phyloP scores from a whole-genome alignment of 345 rosid genomes.

The Trapa bicornis region DNA sequence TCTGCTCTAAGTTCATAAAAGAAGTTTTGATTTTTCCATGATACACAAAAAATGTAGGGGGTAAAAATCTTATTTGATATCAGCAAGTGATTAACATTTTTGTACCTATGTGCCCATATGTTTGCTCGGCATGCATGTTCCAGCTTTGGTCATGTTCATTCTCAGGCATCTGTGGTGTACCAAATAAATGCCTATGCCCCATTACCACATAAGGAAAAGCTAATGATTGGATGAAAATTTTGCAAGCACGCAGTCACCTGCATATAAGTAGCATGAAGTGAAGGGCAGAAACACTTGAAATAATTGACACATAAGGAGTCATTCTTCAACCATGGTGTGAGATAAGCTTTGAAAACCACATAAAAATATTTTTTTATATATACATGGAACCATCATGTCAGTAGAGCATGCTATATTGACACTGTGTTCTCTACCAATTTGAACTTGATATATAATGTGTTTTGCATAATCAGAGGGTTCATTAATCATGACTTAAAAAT shows the following conservation, averaged over 20 bases:
- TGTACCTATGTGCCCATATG: slow-evolving; percentile 39
- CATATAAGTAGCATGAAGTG: neutral
- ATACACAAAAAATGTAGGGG: neutral
- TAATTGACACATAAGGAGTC: neutral
- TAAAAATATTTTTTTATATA: neutral
- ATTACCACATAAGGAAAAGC: slow-evolving; percentile 18
- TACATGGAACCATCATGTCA: neutral
- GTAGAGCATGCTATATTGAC: neutral
- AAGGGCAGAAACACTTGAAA: neutral
- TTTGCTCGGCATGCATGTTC: slow-evolving; percentile 53
- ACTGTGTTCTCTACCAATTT: neutral
- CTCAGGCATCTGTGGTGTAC: slow-evolving; percentile 40
- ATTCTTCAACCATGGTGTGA: neutral
- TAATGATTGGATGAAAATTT: neutral
- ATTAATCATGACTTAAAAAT: neutral
- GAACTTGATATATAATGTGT: neutral
- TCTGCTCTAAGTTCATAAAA: neutral
- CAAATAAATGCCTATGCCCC: slow-evolving; percentile 59
- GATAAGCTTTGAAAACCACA: too few relatives aligned
- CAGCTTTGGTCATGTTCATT: slow-evolving; percentile 54
- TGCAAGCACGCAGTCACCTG: neutral
- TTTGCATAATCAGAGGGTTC: neutral
- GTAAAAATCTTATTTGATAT: neutral
- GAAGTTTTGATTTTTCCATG: neutral
- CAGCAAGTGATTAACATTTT: neutral